Base-by-base conservation (phyloP, 2,329 filamentous ascomycete genomes). In the Pseudovirgaria hyperparasitica region DNA sequence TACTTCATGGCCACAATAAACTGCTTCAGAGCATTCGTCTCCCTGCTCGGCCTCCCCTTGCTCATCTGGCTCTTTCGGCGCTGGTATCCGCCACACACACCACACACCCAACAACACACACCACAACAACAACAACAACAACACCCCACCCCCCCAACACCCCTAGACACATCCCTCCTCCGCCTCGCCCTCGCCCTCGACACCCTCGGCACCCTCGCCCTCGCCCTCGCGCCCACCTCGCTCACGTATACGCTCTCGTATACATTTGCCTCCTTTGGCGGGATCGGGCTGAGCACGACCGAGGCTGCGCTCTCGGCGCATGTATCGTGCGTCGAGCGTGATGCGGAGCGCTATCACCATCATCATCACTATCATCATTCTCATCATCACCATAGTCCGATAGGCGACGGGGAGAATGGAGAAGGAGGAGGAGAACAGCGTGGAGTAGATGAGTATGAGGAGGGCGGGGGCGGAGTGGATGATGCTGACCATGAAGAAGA, bases 1-100 rank as follows among this genome's bases (percentile, higher is more conserved):
- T 21, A 27, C 23, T 36, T 36, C 34, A 34, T 36, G 34, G 23
- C 28, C 23, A 16, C 32, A 26, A 24, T 34, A 19, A 36, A 36
- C 23, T 20, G 18, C 26, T 33, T 28, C 32, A 31, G 34, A 16
- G 34, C 34, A 16, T 23, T 22, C 26, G 32, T 36, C 28, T 30
- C 31, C 23, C 24, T 29, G 10, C 25, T 36, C 19, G 34, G 18
- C 23, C 29, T 36, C 12, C 34, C 34, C 12, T 6, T 34, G 23
- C 31, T 36, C 9, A 28, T 36, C 23, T n/a, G 15, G 16, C 16
- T 31, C 28, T 36, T 34, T 27, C 33, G 28, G 10, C 20, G 19
- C n/a, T 20, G 19, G 7, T 19, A 9, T 5, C 27, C 23, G 15
- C 14, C 9, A 18, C 12, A 13, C 17, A 8, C 10, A 12, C 26